Evolutionary conservation across 179 eudicot genomes (phyloP).

Genomic region (Heliamphora pulchella): DNA sequence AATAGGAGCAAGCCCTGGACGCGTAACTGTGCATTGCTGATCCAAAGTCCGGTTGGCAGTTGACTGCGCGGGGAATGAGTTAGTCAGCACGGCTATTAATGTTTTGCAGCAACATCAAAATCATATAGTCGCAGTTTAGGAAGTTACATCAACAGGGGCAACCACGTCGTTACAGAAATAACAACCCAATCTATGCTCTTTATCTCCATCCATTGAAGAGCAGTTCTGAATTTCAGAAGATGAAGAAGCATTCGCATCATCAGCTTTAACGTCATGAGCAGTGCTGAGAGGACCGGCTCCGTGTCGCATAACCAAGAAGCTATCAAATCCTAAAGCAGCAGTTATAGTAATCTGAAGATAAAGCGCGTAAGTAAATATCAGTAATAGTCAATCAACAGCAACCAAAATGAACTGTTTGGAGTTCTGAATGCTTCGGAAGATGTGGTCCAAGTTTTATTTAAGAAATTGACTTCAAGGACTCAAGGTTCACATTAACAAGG

Average conservation of each 20-base stretch:
- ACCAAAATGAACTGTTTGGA: background rate
- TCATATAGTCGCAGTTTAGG: background rate
- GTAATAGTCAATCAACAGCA: background rate
- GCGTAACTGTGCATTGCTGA: slow-evolving; percentile 98
- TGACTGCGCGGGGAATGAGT: slow-evolving; percentile 46
- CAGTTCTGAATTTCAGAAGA: slow-evolving; percentile 40
- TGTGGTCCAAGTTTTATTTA: background rate
- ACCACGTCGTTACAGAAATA: slow-evolving; percentile 97
- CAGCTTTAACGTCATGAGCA: slow-evolving; percentile 20
- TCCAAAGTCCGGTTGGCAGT: slow-evolving; percentile 90
- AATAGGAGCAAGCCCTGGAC: slow-evolving; percentile 97
- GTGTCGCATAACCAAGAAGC: slow-evolving; percentile 97
- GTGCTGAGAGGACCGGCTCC: slow-evolving; percentile 66
- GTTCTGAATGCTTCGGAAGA: background rate
- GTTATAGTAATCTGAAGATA: slow-evolving; percentile 60
- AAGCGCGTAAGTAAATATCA: background rate
- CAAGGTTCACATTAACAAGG: too few relatives aligned
- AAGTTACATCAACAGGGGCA: slow-evolving; percentile 82
- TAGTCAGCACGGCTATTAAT: background rate
- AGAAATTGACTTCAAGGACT: background rate
- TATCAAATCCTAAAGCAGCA: slow-evolving; percentile 93
- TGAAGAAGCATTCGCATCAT: slow-evolving; percentile 22
- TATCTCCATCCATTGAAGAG: slow-evolving; percentile 31
- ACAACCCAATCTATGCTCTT: slow-evolving; percentile 69
- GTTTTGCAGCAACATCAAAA: background rate